Percentiles rank a stretch among this genome's conserved stretches.
Evolutionary conservation across 805 yeast genomes (phyloP).

Genomic region (Ogataea zsoltii): DNA sequence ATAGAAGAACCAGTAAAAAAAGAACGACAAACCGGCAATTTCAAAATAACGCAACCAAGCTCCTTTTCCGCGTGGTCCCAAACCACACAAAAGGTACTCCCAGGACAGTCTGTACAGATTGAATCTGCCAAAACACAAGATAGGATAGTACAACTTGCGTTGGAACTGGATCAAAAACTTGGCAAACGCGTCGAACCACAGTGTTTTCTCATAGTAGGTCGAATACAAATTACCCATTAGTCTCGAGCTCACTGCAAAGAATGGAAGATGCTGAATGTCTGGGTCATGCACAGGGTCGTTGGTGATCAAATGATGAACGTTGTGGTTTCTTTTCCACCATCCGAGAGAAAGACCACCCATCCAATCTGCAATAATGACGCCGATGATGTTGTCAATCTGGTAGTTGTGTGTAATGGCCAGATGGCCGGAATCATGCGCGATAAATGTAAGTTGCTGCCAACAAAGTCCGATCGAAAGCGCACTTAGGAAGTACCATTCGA

Average conservation of each 20-base stretch:
- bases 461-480: constrained; percentile 70
- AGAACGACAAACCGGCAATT: constrained; percentile 63
- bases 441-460: constrained; percentile 89
- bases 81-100: constrained; percentile 71
- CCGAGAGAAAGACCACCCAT: constrained; percentile 88
- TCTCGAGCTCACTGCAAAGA: constrained; percentile 79
- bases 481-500: constrained; percentile 48
- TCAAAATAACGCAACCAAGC: constrained; percentile 87
- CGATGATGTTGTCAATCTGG: constrained; percentile 71
- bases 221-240: constrained; percentile 71
- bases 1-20: constrained; percentile 83
- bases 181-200: constrained; percentile 71
- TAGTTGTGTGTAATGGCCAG: constrained; percentile 79
- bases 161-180: constrained; percentile 61
- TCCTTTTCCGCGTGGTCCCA: constrained; percentile 83
- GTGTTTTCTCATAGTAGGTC: constrained; percentile 69
- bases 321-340: constrained; percentile 95
- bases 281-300: constrained; percentile 95
- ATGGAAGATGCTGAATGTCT: constrained; percentile 90
- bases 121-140: constrained; percentile 80
- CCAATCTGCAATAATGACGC: constrained; percentile 72
- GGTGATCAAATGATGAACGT: constrained; percentile 90
- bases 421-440: constrained; percentile 92
- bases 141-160: constrained; percentile 71
- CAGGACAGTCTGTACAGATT: constrained; percentile 81